Evolutionary conservation across 1,284 basidiomycete genomes (phyloP).

Genomic region (Ustilago xerochloae): DNA sequence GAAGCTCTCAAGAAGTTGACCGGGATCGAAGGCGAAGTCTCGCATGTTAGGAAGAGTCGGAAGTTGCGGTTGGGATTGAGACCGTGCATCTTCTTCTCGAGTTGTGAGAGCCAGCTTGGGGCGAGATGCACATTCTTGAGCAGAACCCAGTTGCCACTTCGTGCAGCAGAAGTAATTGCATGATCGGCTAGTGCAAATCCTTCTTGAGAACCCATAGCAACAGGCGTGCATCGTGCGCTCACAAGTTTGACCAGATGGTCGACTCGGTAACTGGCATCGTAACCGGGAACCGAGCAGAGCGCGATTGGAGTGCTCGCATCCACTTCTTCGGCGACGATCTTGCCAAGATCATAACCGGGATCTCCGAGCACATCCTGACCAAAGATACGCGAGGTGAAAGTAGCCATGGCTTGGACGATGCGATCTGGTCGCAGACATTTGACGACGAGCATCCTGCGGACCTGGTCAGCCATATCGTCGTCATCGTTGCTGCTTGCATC

Average conservation of each 20-base stretch:
- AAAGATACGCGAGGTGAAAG: slow-evolving; percentile 81
- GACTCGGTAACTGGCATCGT: slow-evolving; percentile 64
- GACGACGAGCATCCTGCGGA: slow-evolving; percentile 81
- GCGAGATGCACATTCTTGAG: slow-evolving; percentile 67
- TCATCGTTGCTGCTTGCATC: no score
- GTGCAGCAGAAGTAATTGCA: slow-evolving; percentile 61
- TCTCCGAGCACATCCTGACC: slow-evolving; percentile 77
- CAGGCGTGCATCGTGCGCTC: slow-evolving; percentile 52
- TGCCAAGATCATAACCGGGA: slow-evolving; percentile 35
- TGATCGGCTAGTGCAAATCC: slow-evolving; percentile 63
- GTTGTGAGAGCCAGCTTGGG: slow-evolving; percentile 62
- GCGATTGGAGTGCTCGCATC: slow-evolving; percentile 59
- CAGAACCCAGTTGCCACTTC: slow-evolving; percentile 64
- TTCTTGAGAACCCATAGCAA: slow-evolving; percentile 67
- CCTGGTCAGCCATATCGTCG: slow-evolving; percentile 73
- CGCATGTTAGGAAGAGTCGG: slow-evolving; percentile 66
- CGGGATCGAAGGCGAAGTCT: slow-evolving; percentile 64
- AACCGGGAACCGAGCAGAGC: slow-evolving; percentile 64
- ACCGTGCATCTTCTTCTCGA: slow-evolving; percentile 64
- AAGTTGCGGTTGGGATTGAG: slow-evolving; percentile 61
- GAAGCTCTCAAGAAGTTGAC: slow-evolving; percentile 63
- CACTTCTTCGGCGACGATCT: slow-evolving; percentile 58
- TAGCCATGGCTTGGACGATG: slow-evolving; percentile 80
- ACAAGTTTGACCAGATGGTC: slow-evolving; percentile 59
- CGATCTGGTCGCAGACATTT: slow-evolving; percentile 92